Conservation (phyloP, 2,329 filamentous ascomycete species). For the Acephala macrosclerotiorum region DNA sequence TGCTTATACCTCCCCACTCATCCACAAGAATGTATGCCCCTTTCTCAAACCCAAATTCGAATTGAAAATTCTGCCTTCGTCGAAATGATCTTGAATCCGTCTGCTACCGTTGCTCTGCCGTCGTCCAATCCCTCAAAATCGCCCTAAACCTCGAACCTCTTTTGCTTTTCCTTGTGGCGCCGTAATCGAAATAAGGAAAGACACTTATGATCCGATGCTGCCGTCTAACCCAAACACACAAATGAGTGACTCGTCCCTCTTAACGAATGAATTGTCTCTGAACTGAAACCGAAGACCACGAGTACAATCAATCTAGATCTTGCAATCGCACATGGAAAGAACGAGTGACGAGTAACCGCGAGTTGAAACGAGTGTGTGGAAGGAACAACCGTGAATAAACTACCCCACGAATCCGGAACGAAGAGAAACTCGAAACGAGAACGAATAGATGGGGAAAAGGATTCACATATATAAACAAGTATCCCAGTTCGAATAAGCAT, state of each 20-base stretch:
- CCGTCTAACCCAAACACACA: not conserved
- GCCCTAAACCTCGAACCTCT: not conserved
- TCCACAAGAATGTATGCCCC: not conserved
- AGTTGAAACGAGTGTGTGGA: not conserved
- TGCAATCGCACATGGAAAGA: not conserved
- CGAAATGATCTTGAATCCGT: not conserved
- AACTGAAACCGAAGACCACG: not conserved
- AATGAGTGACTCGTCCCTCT: not conserved
- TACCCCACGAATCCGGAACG: not conserved
- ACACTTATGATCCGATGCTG: not conserved
- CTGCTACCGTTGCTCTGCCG: not conserved
- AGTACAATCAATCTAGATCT: not conserved
- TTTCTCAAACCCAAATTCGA: not conserved
- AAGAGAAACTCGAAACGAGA: not conserved
- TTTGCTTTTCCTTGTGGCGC: not conserved
- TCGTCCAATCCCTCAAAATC: not conserved
- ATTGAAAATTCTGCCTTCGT: not conserved
- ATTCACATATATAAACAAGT: slow-evolving; percentile 6
- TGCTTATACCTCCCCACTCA: not conserved
- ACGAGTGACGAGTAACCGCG: not conserved
- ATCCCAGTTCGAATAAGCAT: not conserved
- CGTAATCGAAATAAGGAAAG: not conserved
- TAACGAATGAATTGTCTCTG: not conserved
- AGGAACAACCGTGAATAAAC: not conserved
- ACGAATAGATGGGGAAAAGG: not conserved